Conservation (phyloP, 2,329 filamentous ascomycete genomes). For the Talaromyces sp. region DNA sequence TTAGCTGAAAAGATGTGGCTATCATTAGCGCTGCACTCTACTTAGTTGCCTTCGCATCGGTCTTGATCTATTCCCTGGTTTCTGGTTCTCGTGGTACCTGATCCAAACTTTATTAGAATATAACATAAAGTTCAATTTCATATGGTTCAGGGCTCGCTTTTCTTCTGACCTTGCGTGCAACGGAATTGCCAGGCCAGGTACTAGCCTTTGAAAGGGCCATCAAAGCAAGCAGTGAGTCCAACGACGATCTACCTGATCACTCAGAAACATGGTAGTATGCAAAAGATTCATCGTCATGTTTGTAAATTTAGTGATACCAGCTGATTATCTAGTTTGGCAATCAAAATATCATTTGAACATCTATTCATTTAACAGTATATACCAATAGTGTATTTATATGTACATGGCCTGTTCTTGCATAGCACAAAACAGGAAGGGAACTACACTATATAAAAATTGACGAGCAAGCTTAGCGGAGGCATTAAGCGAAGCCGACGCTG, state of each 20-base stretch:
- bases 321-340: too few species aligned
- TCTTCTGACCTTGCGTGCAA: too few species aligned
- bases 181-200: too few species aligned
- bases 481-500: conserved; percentile 43
- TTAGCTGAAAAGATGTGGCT: conserved; percentile 69
- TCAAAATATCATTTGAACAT: neutral
- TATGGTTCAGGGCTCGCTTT: too few species aligned
- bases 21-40: conserved; percentile 52
- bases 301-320: neutral
- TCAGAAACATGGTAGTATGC: neutral
- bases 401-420: neutral
- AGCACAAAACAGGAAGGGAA: neutral
- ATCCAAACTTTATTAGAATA: conserved; percentile 50
- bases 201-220: too few species aligned
- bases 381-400: neutral
- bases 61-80: conserved; percentile 66
- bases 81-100: conserved; percentile 61
- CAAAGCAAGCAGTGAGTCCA: too few species aligned
- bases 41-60: conserved; percentile 37
- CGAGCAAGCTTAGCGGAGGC: neutral
- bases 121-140: too few species aligned
- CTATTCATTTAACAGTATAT: neutral
- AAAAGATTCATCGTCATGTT: neutral
- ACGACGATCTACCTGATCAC: neutral
- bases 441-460: neutral